These are phyloP conservation scores for Neofusicoccum parvum DNA, from an alignment of 2,329 filamentous ascomycete genomes.

Conservation along the genomic window DNA sequence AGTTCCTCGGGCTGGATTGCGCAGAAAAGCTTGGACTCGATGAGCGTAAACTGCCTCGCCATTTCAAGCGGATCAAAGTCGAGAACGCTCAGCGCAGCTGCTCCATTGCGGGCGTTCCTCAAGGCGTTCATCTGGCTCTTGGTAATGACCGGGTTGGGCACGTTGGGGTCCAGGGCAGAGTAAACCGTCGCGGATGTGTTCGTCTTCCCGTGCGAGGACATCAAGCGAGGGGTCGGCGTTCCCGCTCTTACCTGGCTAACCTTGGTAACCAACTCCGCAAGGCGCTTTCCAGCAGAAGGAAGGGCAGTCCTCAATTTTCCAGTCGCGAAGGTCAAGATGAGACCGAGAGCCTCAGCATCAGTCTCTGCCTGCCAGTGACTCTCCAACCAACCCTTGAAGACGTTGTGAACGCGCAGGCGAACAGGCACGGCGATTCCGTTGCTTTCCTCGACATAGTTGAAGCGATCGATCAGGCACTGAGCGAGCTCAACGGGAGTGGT, in stretches of 20 bases:
- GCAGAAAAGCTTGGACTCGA: conserved; percentile 89
- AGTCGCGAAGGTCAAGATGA: conserved; percentile 80
- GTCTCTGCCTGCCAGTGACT: conserved; percentile 88
- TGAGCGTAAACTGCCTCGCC: conserved; percentile 88
- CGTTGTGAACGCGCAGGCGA: conserved; percentile 88
- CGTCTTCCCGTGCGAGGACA: conserved; percentile 87
- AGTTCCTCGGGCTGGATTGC: conserved; percentile 91
- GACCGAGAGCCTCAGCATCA: conserved; percentile 72
- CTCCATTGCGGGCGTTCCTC: conserved; percentile 72
- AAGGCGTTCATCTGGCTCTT: conserved; percentile 77
- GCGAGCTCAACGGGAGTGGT: conserved; percentile 79
- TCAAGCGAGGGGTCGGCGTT: conserved; percentile 76
- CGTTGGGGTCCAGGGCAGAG: conserved; percentile 68
- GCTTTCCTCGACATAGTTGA: conserved; percentile 85
- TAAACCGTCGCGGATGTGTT: conserved; percentile 74
- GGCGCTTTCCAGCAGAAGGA: conserved; percentile 76
- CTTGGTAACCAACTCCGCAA: conserved; percentile 77
- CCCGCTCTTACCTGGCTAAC: conserved; percentile 70
- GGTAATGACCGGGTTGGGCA: conserved; percentile 70
- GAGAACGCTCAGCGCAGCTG: conserved; percentile 70
- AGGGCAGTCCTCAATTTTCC: conserved; percentile 68
- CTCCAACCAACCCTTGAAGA: conserved; percentile 96
- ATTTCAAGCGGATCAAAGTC: conserved; percentile 92
- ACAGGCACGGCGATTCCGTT: conserved; percentile 76
- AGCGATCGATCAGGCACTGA: conserved; percentile 82